A percentile compares a stretch with the other conserved stretches of the same genome.
Conservation (phyloP, 1,284 basidiomycete species). For the Porodaedalea pini region DNA sequence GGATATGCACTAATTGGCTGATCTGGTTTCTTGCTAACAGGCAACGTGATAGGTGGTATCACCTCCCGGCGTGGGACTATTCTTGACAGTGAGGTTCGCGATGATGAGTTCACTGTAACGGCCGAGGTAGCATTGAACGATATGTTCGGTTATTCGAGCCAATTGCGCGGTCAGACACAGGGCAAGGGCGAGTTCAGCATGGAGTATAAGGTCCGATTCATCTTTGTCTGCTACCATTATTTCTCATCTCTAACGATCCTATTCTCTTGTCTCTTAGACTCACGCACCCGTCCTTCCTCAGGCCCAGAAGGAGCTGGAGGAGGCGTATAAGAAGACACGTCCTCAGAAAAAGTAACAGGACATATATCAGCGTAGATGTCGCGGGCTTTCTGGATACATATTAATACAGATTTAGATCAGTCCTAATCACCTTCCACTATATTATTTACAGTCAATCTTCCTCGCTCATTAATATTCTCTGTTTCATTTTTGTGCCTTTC, state of each 20-base stretch:
- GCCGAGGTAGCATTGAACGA: conserved; percentile 96
- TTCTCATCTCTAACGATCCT: neutral
- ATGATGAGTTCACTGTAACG: conserved; percentile 92
- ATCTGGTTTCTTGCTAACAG: conserved; percentile 33
- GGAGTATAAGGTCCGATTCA: conserved; percentile 81
- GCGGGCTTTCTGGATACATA: neutral
- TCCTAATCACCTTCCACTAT: conserved; percentile 6
- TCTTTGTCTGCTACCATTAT: conserved; percentile 8
- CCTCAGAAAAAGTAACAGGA: conserved; percentile 27
- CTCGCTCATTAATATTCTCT: no score
- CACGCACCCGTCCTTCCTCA: conserved; percentile 88
- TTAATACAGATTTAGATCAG: no score
- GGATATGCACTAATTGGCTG: neutral
- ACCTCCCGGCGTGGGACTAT: conserved; percentile 95
- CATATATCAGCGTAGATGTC: neutral
- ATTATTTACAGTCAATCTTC: conserved; percentile 4
- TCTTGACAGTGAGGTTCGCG: conserved; percentile 92
- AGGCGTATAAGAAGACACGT: conserved; percentile 57
- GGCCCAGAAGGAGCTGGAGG: conserved; percentile 80
- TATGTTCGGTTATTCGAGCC: conserved; percentile 98
- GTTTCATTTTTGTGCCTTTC: no score
- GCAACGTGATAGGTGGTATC: conserved; percentile 88
- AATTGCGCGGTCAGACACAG: conserved; percentile 90
- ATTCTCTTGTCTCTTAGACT: conserved; percentile 37
- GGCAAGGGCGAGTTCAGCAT: conserved; percentile 96